Percentiles rank a stretch among this genome's conserved stretches.
Conservation (phyloP, 2,329 filamentous ascomycete species). For the Bretziella fagacearum region DNA sequence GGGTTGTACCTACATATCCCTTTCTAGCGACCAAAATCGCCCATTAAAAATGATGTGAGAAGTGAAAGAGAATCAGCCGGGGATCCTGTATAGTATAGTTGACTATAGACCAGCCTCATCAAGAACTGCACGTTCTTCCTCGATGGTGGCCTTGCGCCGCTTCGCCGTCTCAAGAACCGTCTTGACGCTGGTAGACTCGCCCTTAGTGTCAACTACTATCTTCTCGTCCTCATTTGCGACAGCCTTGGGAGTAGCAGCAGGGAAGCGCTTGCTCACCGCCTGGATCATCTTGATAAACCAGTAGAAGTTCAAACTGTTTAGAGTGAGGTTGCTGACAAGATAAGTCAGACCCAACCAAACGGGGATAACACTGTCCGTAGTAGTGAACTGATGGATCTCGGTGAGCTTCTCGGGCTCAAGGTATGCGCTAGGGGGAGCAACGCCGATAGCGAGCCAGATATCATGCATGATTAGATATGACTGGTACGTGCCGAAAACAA, state of each 20-base stretch:
- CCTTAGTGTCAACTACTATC: not conserved
- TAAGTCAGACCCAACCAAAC: slow-evolving; percentile 54
- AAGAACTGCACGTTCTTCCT: slow-evolving; percentile 7
- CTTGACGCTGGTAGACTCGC: slow-evolving; percentile 10
- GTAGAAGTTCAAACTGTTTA: slow-evolving; percentile 65
- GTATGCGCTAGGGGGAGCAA: slow-evolving; percentile 9
- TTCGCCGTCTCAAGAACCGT: slow-evolving; percentile 4
- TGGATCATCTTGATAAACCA: slow-evolving; percentile 82
- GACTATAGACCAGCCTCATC: slow-evolving; percentile 11
- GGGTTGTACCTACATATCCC: no score
- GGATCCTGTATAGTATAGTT: no score
- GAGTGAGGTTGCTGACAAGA: slow-evolving; percentile 48
- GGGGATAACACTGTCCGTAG: slow-evolving; percentile 37
- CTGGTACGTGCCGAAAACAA: slow-evolving; percentile 62
- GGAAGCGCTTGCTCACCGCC: slow-evolving; percentile 61
- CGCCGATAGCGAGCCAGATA: slow-evolving; percentile 32
- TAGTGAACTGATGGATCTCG: slow-evolving; percentile 26
- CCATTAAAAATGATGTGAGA: not conserved
- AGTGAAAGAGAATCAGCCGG: not conserved
- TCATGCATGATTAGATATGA: slow-evolving; percentile 54
- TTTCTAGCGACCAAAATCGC: not conserved
- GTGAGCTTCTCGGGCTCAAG: slow-evolving; percentile 25
- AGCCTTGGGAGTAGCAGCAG: slow-evolving; percentile 18
- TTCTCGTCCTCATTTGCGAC: not conserved
- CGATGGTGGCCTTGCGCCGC: slow-evolving; percentile 10